These are phyloP conservation scores for Brasilioporus rufonigricans DNA, from an alignment of 768 basidiomycete species.

Conservation along the genomic window DNA sequence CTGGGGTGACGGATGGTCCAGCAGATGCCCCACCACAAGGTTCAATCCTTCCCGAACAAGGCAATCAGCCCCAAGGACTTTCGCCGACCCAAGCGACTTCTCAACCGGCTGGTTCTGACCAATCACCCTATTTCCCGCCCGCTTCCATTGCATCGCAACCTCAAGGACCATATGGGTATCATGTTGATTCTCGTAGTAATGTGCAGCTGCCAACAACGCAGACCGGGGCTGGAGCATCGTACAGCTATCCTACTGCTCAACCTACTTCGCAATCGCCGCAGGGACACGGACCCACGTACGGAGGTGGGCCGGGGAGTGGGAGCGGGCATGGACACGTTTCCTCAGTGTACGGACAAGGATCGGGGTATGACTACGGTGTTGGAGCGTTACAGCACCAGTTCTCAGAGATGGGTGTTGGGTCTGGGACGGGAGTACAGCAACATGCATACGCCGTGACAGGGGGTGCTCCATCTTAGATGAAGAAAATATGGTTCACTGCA, in stretches of 20 bases:
- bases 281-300: constrained; percentile 10
- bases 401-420: constrained; percentile 29
- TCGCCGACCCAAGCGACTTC: constrained; percentile 15
- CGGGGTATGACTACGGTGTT: constrained; percentile 25
- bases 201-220: constrained; percentile 4
- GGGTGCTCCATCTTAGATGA: constrained; percentile 15
- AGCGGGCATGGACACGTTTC: constrained; percentile 22
- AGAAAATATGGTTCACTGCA: not conserved
- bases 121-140: constrained; percentile 14
- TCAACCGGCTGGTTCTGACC: constrained; percentile 12
- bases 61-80: constrained; percentile 7
- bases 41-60: constrained; percentile 8
- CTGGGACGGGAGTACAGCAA: constrained; percentile 22
- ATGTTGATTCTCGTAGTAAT: constrained; percentile 9
- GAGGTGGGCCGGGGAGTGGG: constrained; percentile 22
- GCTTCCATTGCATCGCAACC: constrained; percentile 8
- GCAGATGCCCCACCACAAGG: constrained; percentile 12
- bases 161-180: constrained; percentile 23
- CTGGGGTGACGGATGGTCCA: constrained; percentile 58
- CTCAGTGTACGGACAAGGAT: constrained; percentile 18
- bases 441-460: constrained; percentile 21
- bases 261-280: constrained; percentile 18
- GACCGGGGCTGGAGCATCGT: constrained; percentile 6
- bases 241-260: constrained; percentile 18
- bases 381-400: constrained; percentile 30